Conservation (phyloP, 2,329 filamentous ascomycete genomes). For the Davidsoniella eucalypti region DNA sequence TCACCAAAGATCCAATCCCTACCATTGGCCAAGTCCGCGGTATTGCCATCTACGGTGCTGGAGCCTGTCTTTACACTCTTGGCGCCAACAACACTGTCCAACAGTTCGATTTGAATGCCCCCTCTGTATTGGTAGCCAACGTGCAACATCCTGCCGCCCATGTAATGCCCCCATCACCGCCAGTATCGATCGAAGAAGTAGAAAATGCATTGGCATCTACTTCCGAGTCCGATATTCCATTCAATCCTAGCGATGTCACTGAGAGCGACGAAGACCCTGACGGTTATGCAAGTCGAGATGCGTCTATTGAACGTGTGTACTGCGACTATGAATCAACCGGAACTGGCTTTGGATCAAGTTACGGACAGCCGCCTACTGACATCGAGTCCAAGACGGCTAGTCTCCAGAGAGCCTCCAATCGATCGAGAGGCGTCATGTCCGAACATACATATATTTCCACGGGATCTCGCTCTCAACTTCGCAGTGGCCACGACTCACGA, state of each 20-base stretch:
- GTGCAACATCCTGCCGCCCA: conserved; percentile 65
- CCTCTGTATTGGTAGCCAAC: conserved; percentile 64
- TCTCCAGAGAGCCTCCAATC: background rate
- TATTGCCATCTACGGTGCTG: conserved; percentile 75
- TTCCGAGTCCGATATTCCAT: conserved; percentile 38
- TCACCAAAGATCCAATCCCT: conserved; percentile 76
- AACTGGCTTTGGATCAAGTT: conserved; percentile 41
- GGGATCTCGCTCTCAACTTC: conserved; percentile 1
- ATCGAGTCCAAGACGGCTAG: conserved; percentile 1
- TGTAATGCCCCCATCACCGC: conserved; percentile 62
- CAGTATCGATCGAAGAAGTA: conserved; percentile 58
- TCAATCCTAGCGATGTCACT: conserved; percentile 39
- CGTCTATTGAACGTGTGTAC: conserved; percentile 2
- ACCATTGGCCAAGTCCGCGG: conserved; percentile 69
- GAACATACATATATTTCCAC: conserved; percentile 42
- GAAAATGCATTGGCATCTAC: conserved; percentile 34
- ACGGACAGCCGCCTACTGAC: conserved; percentile 21
- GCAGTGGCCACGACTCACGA: background rate
- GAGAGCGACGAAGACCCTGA: conserved; percentile 59
- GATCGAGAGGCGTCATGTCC: conserved; percentile 22
- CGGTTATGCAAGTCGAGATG: background rate
- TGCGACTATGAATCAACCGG: conserved; percentile 22
- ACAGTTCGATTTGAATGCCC: conserved; percentile 84
- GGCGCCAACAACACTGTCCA: conserved; percentile 79
- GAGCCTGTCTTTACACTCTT: conserved; percentile 81